phyloP scores from a whole-genome alignment of 1,139 yeast genomes.

The Meyerozyma carpophila region DNA sequence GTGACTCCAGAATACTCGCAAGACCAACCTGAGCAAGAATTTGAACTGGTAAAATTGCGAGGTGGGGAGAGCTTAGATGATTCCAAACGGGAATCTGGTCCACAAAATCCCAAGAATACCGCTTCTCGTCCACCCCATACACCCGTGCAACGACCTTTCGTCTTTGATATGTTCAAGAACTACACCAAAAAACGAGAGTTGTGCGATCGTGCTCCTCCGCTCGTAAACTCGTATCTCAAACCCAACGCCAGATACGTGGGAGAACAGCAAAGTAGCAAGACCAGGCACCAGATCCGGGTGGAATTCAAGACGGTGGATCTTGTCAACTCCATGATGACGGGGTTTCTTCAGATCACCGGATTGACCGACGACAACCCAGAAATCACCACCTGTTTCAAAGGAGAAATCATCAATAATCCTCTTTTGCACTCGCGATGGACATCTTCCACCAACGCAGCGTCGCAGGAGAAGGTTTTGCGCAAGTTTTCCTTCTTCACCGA shows the following conservation, averaged over 20 bases:
- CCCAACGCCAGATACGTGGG: conserved; percentile 67
- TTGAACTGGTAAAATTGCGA: not conserved
- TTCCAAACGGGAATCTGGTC: not conserved
- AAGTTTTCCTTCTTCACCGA: conserved; percentile 37
- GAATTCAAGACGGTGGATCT: conserved; percentile 68
- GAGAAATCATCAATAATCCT: conserved; percentile 71
- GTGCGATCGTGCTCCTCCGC: conserved; percentile 9
- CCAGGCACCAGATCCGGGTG: conserved; percentile 65
- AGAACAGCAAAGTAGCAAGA: conserved; percentile 67
- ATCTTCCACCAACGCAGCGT: conserved; percentile 21
- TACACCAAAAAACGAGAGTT: not conserved
- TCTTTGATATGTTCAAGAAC: conserved; percentile 1
- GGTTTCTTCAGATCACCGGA: conserved; percentile 76
- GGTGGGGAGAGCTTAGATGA: not conserved
- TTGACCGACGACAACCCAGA: conserved; percentile 73
- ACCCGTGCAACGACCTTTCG: not conserved
- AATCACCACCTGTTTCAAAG: conserved; percentile 81
- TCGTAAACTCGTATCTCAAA: conserved; percentile 39
- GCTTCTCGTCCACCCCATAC: too few relatives aligned
- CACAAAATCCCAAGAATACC: too few relatives aligned
- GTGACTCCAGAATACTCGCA: not conserved
- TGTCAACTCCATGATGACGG: conserved; percentile 57
- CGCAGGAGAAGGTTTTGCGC: conserved; percentile 24
- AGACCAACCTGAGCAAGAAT: not conserved
- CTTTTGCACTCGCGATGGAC: conserved; percentile 12